These are phyloP conservation scores for Jaltomata sinuosa DNA, from an alignment of 257 asterid genomes.

Conservation along the genomic window DNA sequence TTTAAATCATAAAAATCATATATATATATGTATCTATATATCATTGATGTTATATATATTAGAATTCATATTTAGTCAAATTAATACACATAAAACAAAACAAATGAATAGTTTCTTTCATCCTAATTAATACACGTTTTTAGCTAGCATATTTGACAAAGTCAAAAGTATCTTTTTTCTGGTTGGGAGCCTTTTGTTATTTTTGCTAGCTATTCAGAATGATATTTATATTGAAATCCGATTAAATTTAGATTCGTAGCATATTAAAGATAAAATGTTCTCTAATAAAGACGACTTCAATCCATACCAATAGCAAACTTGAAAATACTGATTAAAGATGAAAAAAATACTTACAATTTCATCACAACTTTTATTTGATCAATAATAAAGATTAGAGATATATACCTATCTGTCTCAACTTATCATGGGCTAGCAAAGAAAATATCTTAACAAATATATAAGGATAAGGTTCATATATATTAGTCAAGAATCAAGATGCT, in stretches of 20 bases:
- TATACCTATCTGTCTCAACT: not conserved
- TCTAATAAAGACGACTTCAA: not conserved
- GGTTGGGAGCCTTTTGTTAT: not conserved
- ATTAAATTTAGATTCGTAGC: not conserved
- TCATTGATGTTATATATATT: no score
- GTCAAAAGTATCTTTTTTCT: not conserved
- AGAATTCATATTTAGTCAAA: not conserved
- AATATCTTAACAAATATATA: not conserved
- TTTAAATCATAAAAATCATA: no score
- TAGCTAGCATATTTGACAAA: not conserved
- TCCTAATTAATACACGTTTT: not conserved
- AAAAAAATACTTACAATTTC: not conserved
- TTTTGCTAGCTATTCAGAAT: no score
- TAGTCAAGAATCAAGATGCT: not conserved
- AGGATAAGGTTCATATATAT: not conserved
- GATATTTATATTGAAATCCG: not conserved
- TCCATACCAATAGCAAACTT: not conserved
- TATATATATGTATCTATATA: no score
- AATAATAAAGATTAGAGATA: not conserved
- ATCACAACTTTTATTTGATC: fast-evolving
- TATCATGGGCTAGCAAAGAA: not conserved
- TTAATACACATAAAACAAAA: not conserved
- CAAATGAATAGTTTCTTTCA: not conserved
- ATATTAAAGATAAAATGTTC: not conserved
- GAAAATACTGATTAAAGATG: not conserved